Percentiles rank a stretch among this genome's conserved stretches.
Evolutionary conservation across 805 yeast species (phyloP).

Genomic region (Priceomyces melissophilus): DNA sequence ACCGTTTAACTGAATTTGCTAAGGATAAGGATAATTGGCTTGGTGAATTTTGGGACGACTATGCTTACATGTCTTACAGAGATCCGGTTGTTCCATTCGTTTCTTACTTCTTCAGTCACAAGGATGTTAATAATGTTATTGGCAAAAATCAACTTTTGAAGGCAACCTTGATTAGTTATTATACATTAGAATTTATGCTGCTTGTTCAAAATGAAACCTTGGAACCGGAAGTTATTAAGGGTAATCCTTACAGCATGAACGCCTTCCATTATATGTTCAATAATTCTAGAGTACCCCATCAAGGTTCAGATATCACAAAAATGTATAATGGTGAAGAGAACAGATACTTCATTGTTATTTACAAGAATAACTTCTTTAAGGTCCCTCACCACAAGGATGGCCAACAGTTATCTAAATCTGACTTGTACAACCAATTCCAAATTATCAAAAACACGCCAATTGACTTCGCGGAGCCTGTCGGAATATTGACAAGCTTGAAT

Average conservation of each 20-base stretch:
- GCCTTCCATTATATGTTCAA: slow-evolving; percentile 89
- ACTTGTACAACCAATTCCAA: slow-evolving; percentile 57
- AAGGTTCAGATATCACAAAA: slow-evolving; percentile 59
- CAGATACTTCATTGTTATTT: slow-evolving; percentile 67
- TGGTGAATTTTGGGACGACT: slow-evolving; percentile 88
- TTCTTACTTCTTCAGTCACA: slow-evolving; percentile 84
- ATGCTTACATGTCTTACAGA: slow-evolving; percentile 84
- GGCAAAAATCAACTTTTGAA: slow-evolving; percentile 66
- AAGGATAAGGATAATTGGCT: slow-evolving; percentile 79
- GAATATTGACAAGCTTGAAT: slow-evolving; percentile 77
- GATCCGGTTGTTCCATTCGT: slow-evolving; percentile 96
- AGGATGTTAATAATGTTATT: slow-evolving; percentile 55
- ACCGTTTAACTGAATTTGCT: slow-evolving; percentile 58
- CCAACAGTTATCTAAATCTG: slow-evolving; percentile 41
- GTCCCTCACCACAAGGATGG: slow-evolving; percentile 56
- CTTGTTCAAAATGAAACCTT: slow-evolving; percentile 67
- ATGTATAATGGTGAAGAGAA: slow-evolving; percentile 48
- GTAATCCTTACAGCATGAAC: slow-evolving; percentile 90
- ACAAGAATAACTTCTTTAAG: slow-evolving; percentile 79
- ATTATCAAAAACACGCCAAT: slow-evolving; percentile 46
- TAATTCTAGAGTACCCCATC: slow-evolving; percentile 76
- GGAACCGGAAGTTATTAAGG: slow-evolving; percentile 76
- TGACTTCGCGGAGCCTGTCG: slow-evolving; percentile 56
- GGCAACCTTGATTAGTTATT: slow-evolving; percentile 69
- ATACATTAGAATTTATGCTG: slow-evolving; percentile 65